Conservation (phyloP, 305 asterid species). For the Nicotiana rustica region DNA sequence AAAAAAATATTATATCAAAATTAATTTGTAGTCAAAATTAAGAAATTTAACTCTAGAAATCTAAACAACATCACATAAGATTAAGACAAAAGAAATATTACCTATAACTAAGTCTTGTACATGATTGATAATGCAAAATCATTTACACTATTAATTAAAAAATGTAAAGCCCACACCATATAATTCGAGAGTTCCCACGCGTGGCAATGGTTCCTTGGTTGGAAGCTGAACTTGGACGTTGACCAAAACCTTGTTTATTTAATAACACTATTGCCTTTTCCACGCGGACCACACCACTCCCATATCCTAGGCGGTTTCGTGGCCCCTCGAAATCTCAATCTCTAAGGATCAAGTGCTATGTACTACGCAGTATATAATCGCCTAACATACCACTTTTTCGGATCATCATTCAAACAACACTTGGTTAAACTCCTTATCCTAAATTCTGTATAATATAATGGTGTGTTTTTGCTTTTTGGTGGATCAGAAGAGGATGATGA, state of each 20-base stretch:
- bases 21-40: no score
- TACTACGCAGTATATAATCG: not conserved
- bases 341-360: not conserved
- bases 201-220: conserved; percentile 22
- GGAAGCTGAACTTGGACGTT: conserved; percentile 31
- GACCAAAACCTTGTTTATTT: not conserved
- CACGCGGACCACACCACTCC: conserved; percentile 4
- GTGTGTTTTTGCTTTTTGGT: conserved; percentile 87
- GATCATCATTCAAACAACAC: not conserved
- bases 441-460: conserved; percentile 36
- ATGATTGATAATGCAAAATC: no score
- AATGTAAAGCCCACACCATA: not conserved
- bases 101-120: no score
- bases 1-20: no score
- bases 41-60: no score
- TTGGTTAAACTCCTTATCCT: not conserved
- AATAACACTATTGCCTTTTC: not conserved
- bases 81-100: no score
- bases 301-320: conserved; percentile 17
- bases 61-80: no score
- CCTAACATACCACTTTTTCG: not conserved
- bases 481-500: conserved; percentile 70
- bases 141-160: no score
- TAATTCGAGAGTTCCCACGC: not conserved
- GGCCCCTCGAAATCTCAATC: conserved; percentile 14